Base-by-base conservation (phyloP, 1,139 yeast species). In the Suhomyces bolitotheri region DNA sequence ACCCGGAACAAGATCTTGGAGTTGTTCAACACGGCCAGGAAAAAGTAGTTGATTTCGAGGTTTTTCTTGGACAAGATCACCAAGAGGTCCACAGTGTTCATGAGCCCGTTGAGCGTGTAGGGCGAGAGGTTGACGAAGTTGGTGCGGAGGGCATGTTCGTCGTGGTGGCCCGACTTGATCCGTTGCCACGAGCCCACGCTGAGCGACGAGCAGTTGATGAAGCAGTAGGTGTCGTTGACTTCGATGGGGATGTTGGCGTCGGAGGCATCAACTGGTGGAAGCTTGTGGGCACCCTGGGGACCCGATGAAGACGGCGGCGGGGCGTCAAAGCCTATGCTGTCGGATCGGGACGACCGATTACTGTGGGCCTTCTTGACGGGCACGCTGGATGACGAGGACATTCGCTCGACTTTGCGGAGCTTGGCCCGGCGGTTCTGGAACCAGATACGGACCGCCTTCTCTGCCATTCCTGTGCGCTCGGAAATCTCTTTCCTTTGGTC, bases 401-500 rank as follows among this genome's bases (percentile, higher is more conserved):
- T 55, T 36, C 80, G 64, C 47, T 76, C 82, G 45, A 71, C 41
- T 26, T 38, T 53, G 19, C 90, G 73, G 33, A 79, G 72, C 54
- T 88, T 88, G 13, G 96, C 96, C 42, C 97, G 65, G 49, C 94
- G 70, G 56, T 90, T 90, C 58, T 90, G 97, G 55, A 90, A 90
- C 97, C 97, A 90, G 32, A 90, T 89, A 39, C 96, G 74, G 3
- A 90, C 96, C 4, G 95, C 89, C 46, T 95, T 76, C 52, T 89
- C 96, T 7, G 92, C 80, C 92, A 90, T 85, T 30, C 85, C 86
- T 2, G 95, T 87, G 42, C 72, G 73, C 6, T 73, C 77, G 31
- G 95, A 82, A 31, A 90, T 82, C 28, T 73, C 78, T 51, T 80
- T 83, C 27, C 97, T 64, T 33, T 78, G 75, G 27, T 78, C 77